Evolutionary conservation across 192 early-diverging fungal species (phyloP), one percentile per base, ranked within the genome.

Genomic region (Ambispora gerdemannii): DNA sequence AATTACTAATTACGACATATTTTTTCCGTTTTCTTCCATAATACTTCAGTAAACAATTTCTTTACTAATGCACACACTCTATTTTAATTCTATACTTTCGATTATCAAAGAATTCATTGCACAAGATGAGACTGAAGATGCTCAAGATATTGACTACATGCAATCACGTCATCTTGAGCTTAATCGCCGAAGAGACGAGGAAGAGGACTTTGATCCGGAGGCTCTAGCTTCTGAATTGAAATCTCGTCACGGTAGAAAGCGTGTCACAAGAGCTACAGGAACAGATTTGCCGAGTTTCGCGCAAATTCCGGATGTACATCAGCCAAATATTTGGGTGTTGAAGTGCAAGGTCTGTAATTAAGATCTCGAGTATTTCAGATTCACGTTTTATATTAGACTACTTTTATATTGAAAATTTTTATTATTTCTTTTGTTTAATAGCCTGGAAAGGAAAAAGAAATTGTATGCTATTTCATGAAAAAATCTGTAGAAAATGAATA

Each of bases 321-420:
- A 96, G 73, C 95, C 97, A 56, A 91, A 91, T 66, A 76, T 98
- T 62, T 99, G 94, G 93, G 86, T 95, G 76, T 85, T 93, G 60
- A 78, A 85, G 59, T 96, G 94, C 76, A 87, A 85, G 74, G 85
- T 87, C 75, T 32, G 34, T 24, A 24, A n/a, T 6, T 15, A 43
- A 10, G 38, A n/a, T n/a, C n/a, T n/a, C n/a, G n/a, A n/a, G n/a
- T n/a, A n/a, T n/a, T n/a, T n/a, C n/a, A n/a, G n/a, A n/a, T n/a
- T n/a, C n/a, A n/a, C n/a, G n/a, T n/a, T n/a, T n/a, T n/a, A n/a
- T n/a, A n/a, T n/a, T n/a, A n/a, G n/a, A n/a, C n/a, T n/a, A n/a
- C n/a, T n/a, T n/a, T n/a, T n/a, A n/a, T n/a, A n/a, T n/a, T n/a
- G 15, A 43, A 43, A 43, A 43, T 43, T 43, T 43, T 43, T 43